Base-by-base conservation (phyloP, 805 yeast genomes). In the Ogataea allantospora region DNA sequence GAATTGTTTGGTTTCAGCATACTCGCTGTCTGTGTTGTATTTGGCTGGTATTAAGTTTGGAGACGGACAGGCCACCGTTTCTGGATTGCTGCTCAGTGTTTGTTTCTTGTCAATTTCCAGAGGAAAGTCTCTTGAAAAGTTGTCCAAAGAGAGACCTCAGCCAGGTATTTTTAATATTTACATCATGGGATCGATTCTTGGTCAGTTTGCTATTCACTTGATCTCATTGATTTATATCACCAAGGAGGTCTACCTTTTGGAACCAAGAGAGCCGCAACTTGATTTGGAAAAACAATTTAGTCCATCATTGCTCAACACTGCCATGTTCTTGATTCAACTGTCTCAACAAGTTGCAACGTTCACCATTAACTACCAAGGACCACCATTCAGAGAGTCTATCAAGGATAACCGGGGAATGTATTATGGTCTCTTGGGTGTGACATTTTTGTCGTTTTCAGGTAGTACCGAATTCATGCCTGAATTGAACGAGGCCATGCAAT, bases 41-140 rank as follows among this genome's bases (percentile, higher is more conserved):
- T 72, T 93, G 54, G 97, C 98, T 10, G 99, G 99, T 66, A 95
- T 93, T 57, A 93, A 93, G 66, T 88, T 91, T 62, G 97, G 99
- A 54, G 99, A 93, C 65, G 95, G 88, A 21, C 99, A 93, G 70
- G 88, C 95, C n/a, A 91, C 98, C 13, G 83, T 85, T 36, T 86
- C 96, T n/a, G 99, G 99, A 44, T 62, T 93, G 47, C 73, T 93
- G 54, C 72, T 93, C 60, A 82, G 95, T 42, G 93, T 88, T 46
- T 93, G 99, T 71, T 93, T 93, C 78, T 73, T 88, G 63, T 86
- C 95, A 35, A 88, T 93, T 55, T 89, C 97, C 13, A 83, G 96
- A 57, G 96, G 97, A 58, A 83, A 81, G 54, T 91, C 98, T 21
- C 67, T 89, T 38, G 85, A 91, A 46, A 84, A 88, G 63, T 72